phyloP scores from a whole-genome alignment of 768 basidiomycete species.

The Tricholoma furcatifolium region DNA sequence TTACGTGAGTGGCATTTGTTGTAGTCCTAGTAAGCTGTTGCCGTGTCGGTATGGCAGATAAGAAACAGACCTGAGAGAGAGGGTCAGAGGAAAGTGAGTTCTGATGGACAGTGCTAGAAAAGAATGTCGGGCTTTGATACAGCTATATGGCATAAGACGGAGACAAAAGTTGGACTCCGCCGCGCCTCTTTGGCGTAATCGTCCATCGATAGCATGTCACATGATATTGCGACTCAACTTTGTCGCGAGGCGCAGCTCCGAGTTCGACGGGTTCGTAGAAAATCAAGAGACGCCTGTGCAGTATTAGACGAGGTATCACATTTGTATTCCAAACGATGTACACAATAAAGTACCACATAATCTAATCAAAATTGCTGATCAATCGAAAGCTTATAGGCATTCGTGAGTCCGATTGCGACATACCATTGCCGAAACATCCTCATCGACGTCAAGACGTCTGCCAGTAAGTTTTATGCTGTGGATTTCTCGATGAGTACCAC shows the following conservation, averaged over 20 bases:
- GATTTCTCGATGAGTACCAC: too few relatives aligned
- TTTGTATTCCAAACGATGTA: slow-evolving; percentile 6
- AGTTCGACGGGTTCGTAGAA: background rate
- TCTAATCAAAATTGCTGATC: slow-evolving; percentile 1
- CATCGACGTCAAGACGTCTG: background rate
- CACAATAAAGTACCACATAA: slow-evolving; percentile 6
- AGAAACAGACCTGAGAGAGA: slow-evolving; percentile 18
- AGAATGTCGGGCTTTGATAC: slow-evolving; percentile 16
- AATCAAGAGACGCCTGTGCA: too few relatives aligned
- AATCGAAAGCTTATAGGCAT: background rate
- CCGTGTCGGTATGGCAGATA: slow-evolving; percentile 1
- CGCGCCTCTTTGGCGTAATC: slow-evolving; percentile 1
- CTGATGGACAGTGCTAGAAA: slow-evolving; percentile 9
- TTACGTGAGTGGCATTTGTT: slow-evolving; percentile 17
- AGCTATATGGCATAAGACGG: slow-evolving; percentile 11
- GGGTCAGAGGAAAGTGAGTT: slow-evolving; percentile 4
- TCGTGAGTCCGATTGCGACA: slow-evolving; percentile 1
- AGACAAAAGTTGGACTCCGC: slow-evolving; percentile 16
- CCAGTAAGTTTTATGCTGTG: slow-evolving; percentile 4
- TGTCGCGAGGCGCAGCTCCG: background rate
- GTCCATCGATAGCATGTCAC: slow-evolving; percentile 16
- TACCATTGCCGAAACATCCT: background rate
- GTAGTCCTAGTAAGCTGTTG: background rate
- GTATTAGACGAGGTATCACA: background rate
- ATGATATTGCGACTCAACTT: slow-evolving; percentile 15